These are phyloP conservation scores for Epichloe scottii DNA, from an alignment of 2,329 filamentous ascomycete species.

Conservation along the genomic window DNA sequence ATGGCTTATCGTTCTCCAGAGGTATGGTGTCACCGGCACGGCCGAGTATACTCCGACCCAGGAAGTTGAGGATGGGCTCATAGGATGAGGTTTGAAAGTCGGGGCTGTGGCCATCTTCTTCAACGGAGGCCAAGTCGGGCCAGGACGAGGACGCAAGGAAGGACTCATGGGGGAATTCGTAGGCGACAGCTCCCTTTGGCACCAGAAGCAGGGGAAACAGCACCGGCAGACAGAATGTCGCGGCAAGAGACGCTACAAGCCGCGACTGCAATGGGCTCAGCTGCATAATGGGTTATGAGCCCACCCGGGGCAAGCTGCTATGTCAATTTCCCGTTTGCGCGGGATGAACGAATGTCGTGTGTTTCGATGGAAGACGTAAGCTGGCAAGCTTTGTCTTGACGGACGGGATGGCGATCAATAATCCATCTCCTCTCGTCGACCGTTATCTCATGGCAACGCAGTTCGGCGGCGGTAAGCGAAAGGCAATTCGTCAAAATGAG, in stretches of 20 bases:
- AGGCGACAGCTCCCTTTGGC: conserved; percentile 49
- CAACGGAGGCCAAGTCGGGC: neutral
- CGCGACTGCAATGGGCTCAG: conserved; percentile 60
- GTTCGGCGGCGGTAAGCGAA: neutral
- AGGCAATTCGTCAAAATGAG: neutral
- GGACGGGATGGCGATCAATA: neutral
- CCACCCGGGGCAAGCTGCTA: neutral
- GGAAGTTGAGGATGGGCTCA: conserved; percentile 46
- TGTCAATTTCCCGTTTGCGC: neutral
- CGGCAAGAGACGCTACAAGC: conserved; percentile 52
- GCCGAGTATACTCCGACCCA: conserved; percentile 51
- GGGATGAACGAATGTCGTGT: neutral
- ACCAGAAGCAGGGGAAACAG: conserved; percentile 49
- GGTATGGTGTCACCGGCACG: conserved; percentile 40
- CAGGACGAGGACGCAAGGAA: neutral
- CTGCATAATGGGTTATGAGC: conserved; percentile 32
- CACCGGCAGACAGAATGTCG: conserved; percentile 44
- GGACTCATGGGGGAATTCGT: conserved; percentile 28
- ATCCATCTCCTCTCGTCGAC: neutral
- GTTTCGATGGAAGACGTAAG: neutral
- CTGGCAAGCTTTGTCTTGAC: neutral
- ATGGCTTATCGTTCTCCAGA: conserved; percentile 52
- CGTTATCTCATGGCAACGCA: neutral
- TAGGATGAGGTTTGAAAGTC: conserved; percentile 28
- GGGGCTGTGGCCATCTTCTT: neutral